These are phyloP conservation scores for Xylariaceae sp. DNA, from an alignment of 2,329 filamentous ascomycete genomes.

Conservation along the genomic window DNA sequence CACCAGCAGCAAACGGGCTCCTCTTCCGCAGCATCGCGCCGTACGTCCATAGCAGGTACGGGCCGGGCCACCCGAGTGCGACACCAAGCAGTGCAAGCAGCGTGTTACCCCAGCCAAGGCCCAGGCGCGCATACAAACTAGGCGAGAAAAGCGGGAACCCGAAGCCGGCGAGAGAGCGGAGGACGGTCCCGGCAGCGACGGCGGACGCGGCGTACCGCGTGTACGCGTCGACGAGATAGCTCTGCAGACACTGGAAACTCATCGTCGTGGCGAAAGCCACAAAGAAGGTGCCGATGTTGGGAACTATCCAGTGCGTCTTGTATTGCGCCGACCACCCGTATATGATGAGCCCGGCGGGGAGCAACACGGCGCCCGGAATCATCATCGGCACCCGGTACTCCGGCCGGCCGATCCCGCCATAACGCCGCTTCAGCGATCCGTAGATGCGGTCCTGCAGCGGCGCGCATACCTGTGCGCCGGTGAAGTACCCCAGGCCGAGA, in stretches of 20 bases:
- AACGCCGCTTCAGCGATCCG: slow-evolving; percentile 40
- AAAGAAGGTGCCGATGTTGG: slow-evolving; percentile 42
- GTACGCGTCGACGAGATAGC: slow-evolving; percentile 46
- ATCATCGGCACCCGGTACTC: slow-evolving; percentile 44
- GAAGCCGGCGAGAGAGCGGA: slow-evolving; percentile 47
- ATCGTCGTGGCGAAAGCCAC: slow-evolving; percentile 39
- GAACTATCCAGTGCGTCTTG: slow-evolving; percentile 43
- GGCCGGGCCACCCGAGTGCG: slow-evolving; percentile 47
- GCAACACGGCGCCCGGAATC: slow-evolving; percentile 38
- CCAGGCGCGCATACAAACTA: slow-evolving; percentile 40
- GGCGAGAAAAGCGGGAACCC: slow-evolving; percentile 51
- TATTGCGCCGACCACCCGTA: slow-evolving; percentile 45
- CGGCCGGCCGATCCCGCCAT: slow-evolving; percentile 37
- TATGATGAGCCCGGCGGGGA: slow-evolving; percentile 42
- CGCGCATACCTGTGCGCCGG: slow-evolving; percentile 40
- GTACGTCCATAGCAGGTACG: slow-evolving; percentile 41
- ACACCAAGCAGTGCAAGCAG: slow-evolving; percentile 48
- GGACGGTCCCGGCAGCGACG: slow-evolving; percentile 41
- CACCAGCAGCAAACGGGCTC: slow-evolving; percentile 34
- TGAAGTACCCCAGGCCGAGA: slow-evolving; percentile 36
- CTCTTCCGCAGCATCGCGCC: slow-evolving; percentile 36
- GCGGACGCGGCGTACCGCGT: slow-evolving; percentile 44
- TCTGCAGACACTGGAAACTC: slow-evolving; percentile 44
- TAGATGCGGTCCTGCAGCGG: slow-evolving; percentile 45
- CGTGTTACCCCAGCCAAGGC: slow-evolving; percentile 47